A percentile compares a stretch with the other conserved stretches of the same genome.
phyloP scores from a whole-genome alignment of 164 flowering plant genomes.

The Vitis riparia region DNA sequence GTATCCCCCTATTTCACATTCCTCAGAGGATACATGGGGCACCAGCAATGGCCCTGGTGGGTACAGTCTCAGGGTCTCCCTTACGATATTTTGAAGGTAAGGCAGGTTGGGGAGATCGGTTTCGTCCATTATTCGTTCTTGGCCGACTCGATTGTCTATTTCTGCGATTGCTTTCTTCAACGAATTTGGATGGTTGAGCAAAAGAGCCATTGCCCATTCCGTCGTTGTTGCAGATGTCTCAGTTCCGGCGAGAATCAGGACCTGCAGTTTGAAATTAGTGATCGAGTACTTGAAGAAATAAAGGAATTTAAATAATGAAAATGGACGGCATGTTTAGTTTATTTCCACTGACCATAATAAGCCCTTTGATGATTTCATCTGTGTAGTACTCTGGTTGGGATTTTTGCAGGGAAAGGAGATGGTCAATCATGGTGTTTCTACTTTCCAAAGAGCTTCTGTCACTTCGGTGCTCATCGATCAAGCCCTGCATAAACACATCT shows the following conservation, averaged over 20 bases:
- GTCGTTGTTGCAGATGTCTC: constrained; percentile 19
- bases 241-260: constrained; percentile 10
- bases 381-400: constrained; percentile 17
- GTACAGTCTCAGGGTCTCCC: constrained; percentile 30
- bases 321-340: too few species aligned
- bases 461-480: constrained; percentile 25
- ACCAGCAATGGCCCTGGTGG: constrained; percentile 25
- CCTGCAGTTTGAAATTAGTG: constrained; percentile 3
- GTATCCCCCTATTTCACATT: constrained; percentile 25
- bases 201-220: constrained; percentile 19
- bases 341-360: too few species aligned
- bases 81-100: constrained; percentile 23
- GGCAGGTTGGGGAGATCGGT: constrained; percentile 30
- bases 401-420: background rate
- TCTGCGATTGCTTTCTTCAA: constrained; percentile 11
- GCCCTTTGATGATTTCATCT: constrained; percentile 28
- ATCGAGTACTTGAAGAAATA: too few species aligned
- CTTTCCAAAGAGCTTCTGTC: background rate
- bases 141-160: constrained; percentile 15
- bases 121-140: constrained; percentile 19
- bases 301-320: background rate
- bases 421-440: constrained; percentile 6
- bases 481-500: constrained; percentile 24
- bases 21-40: constrained; percentile 29
- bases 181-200: constrained; percentile 10